Conservation (phyloP, 768 basidiomycete species). For the Crepidotus variabilis region DNA sequence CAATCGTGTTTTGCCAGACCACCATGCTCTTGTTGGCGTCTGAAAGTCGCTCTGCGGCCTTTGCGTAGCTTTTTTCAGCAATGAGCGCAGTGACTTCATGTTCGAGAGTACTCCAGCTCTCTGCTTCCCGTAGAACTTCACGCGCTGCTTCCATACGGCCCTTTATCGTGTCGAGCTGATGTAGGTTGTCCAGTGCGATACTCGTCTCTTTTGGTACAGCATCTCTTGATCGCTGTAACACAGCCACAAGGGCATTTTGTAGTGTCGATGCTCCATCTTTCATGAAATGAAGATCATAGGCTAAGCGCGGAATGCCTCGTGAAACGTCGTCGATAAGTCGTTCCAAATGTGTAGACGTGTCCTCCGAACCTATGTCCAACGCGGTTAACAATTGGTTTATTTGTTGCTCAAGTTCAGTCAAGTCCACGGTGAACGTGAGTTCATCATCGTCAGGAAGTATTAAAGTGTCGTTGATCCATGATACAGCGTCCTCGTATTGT, state of each 20-base stretch:
- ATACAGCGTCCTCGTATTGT: conserved; percentile 53
- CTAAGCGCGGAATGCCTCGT: conserved; percentile 82
- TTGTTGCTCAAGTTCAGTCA: conserved; percentile 65
- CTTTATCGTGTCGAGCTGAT: conserved; percentile 79
- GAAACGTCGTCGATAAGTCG: conserved; percentile 91
- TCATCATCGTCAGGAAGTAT: conserved; percentile 30
- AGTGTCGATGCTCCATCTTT: conserved; percentile 84
- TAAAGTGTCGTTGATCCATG: conserved; percentile 73
- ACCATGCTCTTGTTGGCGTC: conserved; percentile 89
- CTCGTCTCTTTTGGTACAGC: conserved; percentile 56
- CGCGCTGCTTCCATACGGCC: conserved; percentile 83
- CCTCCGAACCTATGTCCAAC: conserved; percentile 85
- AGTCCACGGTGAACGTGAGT: conserved; percentile 26
- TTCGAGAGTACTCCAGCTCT: conserved; percentile 95
- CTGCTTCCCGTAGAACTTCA: conserved; percentile 90
- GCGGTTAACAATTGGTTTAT: conserved; percentile 72
- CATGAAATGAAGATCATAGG: conserved; percentile 97
- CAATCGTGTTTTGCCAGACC: conserved; percentile 88
- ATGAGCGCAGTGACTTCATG: conserved; percentile 88
- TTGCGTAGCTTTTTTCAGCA: conserved; percentile 71
- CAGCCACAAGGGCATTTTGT: conserved; percentile 58
- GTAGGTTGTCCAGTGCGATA: conserved; percentile 70
- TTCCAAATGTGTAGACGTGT: conserved; percentile 84
- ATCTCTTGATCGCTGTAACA: conserved; percentile 51
- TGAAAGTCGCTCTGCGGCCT: conserved; percentile 88